Evolutionary conservation across 352 stramenopile species (phyloP).

Genomic region (Phytophthora pluvialis): DNA sequence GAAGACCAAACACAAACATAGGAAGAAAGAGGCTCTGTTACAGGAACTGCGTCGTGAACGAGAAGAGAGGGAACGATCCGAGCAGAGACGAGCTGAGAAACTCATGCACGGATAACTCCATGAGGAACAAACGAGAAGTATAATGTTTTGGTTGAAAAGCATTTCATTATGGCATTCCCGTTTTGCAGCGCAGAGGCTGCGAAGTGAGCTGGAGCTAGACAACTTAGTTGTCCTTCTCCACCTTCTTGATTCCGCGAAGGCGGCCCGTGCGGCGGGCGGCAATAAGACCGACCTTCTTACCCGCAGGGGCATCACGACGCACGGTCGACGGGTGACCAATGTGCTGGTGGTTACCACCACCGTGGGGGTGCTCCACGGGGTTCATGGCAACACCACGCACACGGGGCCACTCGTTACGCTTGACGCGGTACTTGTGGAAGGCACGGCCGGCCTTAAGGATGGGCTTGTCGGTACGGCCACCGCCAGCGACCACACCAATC

Average conservation of each 20-base stretch:
- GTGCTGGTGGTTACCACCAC: slow-evolving; percentile 99
- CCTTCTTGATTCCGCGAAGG: slow-evolving; percentile 98
- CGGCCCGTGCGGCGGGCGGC: slow-evolving; percentile 96
- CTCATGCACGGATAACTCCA: slow-evolving; percentile 27
- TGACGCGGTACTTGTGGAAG: slow-evolving; percentile 99
- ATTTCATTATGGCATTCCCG: slow-evolving; percentile 63
- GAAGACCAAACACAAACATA: slow-evolving; percentile 18
- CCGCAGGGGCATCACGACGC: slow-evolving; percentile 91
- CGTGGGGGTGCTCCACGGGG: slow-evolving; percentile 99
- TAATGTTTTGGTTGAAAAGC: slow-evolving; percentile 35
- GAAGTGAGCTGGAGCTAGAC: slow-evolving; percentile 27
- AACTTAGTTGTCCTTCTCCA: slow-evolving; percentile 90
- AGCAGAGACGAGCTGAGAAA: slow-evolving; percentile 38
- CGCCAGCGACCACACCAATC: slow-evolving; percentile 97
- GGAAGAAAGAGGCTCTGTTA: slow-evolving; percentile 30
- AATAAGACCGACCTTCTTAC: slow-evolving; percentile 99
- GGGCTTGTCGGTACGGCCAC: slow-evolving; percentile 99
- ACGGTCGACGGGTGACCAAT: slow-evolving; percentile 99
- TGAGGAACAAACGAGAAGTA: not conserved
- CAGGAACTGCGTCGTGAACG: slow-evolving; percentile 53
- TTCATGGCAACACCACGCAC: slow-evolving; percentile 99
- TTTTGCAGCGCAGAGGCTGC: slow-evolving; percentile 25
- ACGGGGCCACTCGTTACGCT: slow-evolving; percentile 99
- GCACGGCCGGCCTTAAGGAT: slow-evolving; percentile 97
- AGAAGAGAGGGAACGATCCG: slow-evolving; percentile 37